These are phyloP conservation scores for Verruconis gallopava DNA, from an alignment of 2,329 filamentous ascomycete species.

Conservation along the genomic window DNA sequence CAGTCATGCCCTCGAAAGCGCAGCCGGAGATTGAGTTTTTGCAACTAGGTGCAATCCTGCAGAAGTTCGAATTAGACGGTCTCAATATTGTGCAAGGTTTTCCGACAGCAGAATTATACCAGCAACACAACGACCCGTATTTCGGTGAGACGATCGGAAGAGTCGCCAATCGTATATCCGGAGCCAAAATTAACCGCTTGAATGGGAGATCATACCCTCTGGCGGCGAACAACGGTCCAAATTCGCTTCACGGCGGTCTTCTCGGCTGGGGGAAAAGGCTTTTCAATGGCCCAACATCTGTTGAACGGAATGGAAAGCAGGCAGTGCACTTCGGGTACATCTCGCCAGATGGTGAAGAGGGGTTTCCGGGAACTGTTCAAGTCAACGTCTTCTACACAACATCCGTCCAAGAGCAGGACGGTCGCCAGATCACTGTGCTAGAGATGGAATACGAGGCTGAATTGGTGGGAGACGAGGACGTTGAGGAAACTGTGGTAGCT, in stretches of 20 bases:
- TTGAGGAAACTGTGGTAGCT: conserved; percentile 82
- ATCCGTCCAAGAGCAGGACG: conserved; percentile 49
- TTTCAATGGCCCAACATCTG: conserved; percentile 58
- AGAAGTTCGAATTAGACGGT: conserved; percentile 64
- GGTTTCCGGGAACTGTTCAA: conserved; percentile 77
- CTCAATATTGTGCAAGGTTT: conserved; percentile 85
- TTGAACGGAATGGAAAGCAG: conserved; percentile 32
- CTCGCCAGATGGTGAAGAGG: conserved; percentile 74
- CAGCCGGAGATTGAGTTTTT: conserved; percentile 40
- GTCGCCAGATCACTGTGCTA: conserved; percentile 55
- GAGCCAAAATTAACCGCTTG: conserved; percentile 56
- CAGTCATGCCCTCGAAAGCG: background rate
- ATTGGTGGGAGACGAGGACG: conserved; percentile 53
- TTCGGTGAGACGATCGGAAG: conserved; percentile 92
- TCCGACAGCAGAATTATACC: conserved; percentile 61
- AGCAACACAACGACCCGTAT: conserved; percentile 59
- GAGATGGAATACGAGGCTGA: conserved; percentile 84
- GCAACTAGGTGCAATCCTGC: conserved; percentile 65
- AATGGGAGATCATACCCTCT: conserved; percentile 61
- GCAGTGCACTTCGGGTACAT: conserved; percentile 36
- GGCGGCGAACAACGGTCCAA: conserved; percentile 61
- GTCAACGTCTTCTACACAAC: conserved; percentile 66
- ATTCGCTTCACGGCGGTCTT: conserved; percentile 44
- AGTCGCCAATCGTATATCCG: conserved; percentile 65
- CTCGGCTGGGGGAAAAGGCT: conserved; percentile 71